Conservation (phyloP, 2,329 filamentous ascomycete genomes). For the Pseudogymnoascus sp. region DNA sequence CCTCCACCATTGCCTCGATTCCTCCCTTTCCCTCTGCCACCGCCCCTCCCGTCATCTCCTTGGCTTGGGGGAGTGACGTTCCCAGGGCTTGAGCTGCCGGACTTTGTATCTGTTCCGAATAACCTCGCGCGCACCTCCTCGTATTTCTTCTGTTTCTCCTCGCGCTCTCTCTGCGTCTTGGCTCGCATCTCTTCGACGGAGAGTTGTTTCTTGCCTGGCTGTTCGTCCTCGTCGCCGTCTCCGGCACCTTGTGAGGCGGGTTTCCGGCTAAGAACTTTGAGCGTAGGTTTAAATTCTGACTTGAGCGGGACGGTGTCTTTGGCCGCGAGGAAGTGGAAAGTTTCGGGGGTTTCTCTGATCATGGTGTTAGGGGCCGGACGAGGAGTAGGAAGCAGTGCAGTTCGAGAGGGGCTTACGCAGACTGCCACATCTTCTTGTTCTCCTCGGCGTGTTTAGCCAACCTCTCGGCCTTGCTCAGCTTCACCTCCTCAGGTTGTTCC, state of each 20-base stretch:
- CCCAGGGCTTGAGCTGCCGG: constrained; percentile 54
- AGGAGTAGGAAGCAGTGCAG: background rate
- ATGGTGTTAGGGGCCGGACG: constrained; percentile 33
- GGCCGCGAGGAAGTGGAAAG: constrained; percentile 67
- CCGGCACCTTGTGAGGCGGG: constrained; percentile 47
- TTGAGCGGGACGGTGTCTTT: constrained; percentile 55
- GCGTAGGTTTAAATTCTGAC: constrained; percentile 67
- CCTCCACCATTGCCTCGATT: constrained; percentile 33
- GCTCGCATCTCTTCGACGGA: constrained; percentile 70
- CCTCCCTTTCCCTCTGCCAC: constrained; percentile 40
- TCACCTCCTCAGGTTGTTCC: constrained; percentile 18
- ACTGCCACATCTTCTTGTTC: constrained; percentile 81
- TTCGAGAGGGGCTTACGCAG: constrained; percentile 53
- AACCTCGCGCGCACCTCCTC: constrained; percentile 82
- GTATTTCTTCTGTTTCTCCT: constrained; percentile 86
- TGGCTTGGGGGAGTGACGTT: constrained; percentile 50
- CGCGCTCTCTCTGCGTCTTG: constrained; percentile 68
- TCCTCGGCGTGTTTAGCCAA: constrained; percentile 72
- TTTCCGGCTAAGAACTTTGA: constrained; percentile 80
- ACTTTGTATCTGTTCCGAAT: constrained; percentile 54
- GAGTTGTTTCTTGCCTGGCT: constrained; percentile 50
- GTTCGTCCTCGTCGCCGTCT: constrained; percentile 59
- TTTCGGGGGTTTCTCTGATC: constrained; percentile 54
- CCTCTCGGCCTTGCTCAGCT: constrained; percentile 64
- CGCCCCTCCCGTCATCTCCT: constrained; percentile 40